Evolutionary conservation across 2,329 filamentous ascomycete species (phyloP), one percentile per base, ranked within the genome.

Genomic region (Fusarium sp.): DNA sequence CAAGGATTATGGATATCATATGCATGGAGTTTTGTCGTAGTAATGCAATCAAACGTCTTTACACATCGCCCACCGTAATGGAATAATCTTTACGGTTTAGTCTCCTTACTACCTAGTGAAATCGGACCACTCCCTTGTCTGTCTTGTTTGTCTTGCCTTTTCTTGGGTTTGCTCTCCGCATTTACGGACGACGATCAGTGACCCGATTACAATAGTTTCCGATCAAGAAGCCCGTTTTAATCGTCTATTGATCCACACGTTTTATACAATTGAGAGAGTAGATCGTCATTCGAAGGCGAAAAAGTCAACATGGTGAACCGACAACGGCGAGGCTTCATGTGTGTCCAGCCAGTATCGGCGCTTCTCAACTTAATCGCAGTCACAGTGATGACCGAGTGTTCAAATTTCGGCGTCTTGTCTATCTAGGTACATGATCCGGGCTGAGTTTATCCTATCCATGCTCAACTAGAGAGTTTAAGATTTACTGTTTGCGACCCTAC

Each of bases 61-160:
- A 70, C 67, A 70, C 67, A 70, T 70, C 37, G 62, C 21, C 50
- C 65, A 46, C 61, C 23, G 66, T 69, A 69, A 69, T 69, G 54
- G 37, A 65, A 66, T 65, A 65, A 49, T 63, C 50, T 57, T 63
- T 63, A 21, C 25, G 11, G 57, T 19, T 44, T 56, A 39, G 51
- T 55, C 30, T 37, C 41, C 46, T 19, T 43, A 11, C 30, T 37
- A 34, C 46, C 19, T 43, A 16, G 64, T 34, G 52, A 55, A 43
- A 56, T 43, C 56, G 30, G 62, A 48, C 25, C 30, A 44, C 60
- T 65, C 46, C 50, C 23, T 16, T 43, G 18, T 18, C n/a, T 37
- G 34, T 37, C 45, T 31, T 30, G 28, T 11, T 16, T 51, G 21
- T 34, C 48, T 51, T 31, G 18, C 18, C 48, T 51, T 34, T 41